A percentile compares a stretch with the other conserved stretches of the same genome.
These are phyloP conservation scores for Coemansia aciculifera DNA, from an alignment of 192 early-diverging fungal genomes.

Conservation along the genomic window DNA sequence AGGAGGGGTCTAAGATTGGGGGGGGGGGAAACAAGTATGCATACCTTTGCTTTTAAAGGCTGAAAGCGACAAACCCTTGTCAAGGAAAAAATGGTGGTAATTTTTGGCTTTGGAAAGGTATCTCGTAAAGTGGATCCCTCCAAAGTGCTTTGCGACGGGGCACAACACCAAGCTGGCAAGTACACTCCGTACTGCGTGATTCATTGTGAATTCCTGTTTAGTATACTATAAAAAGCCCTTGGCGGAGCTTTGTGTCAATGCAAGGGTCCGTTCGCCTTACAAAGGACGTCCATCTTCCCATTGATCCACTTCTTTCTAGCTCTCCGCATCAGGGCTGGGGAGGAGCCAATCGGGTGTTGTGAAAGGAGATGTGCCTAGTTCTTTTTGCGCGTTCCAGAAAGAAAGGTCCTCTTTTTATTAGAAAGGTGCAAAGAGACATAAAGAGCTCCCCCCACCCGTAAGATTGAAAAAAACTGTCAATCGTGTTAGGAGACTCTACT, in stretches of 20 bases:
- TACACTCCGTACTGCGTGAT: not conserved
- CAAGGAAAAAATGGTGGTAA: not conserved
- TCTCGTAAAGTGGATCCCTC: not conserved
- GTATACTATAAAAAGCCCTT: not conserved
- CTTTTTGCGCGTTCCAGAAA: not conserved
- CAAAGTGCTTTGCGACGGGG: not conserved
- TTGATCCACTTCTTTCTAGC: not conserved
- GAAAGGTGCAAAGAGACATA: not conserved
- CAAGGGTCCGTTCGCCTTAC: not conserved
- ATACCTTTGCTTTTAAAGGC: not conserved
- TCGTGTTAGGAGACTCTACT: not conserved
- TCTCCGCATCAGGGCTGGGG: not conserved
- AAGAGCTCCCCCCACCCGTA: not conserved
- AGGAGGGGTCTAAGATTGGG: not conserved
- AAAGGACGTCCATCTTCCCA: not conserved
- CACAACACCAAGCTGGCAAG: not conserved
- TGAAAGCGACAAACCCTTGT: not conserved
- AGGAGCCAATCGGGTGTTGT: not conserved
- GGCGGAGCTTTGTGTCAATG: slow-evolving; percentile 7
- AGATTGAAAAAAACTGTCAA: not conserved
- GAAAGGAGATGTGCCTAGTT: not conserved
- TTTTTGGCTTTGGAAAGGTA: not conserved
- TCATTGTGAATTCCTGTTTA: not conserved
- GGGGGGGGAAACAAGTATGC: not conserved
- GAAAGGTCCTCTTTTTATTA: not conserved